Evolutionary conservation across 2,329 filamentous ascomycete genomes (phyloP).

Genomic region (Venturia nashicola): DNA sequence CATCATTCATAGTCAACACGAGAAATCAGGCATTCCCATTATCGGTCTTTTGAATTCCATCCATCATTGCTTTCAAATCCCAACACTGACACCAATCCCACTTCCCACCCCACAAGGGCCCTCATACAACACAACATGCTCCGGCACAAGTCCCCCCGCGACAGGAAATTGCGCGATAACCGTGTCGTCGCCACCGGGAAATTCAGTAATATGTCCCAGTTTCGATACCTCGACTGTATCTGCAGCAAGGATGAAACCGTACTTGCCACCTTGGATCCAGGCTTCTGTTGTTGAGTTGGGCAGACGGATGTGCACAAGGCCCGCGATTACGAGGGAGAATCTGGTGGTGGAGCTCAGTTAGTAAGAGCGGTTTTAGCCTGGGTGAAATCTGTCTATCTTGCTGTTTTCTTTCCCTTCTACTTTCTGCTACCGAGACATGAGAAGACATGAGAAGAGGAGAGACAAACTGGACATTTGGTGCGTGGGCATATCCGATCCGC

Average conservation of each 20-base stretch:
- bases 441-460: neutral
- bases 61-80: neutral
- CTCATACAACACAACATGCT: constrained; percentile 27
- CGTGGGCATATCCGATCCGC: constrained; percentile 2
- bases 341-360: neutral
- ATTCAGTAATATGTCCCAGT: constrained; percentile 30
- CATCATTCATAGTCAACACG: too few relatives aligned
- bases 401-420: neutral
- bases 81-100: constrained; percentile 7
- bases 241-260: constrained; percentile 24
- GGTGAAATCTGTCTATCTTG: neutral
- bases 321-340: constrained; percentile 10
- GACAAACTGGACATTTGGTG: constrained; percentile 9
- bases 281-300: constrained; percentile 9
- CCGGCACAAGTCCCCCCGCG: constrained; percentile 21
- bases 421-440: neutral
- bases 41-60: too few relatives aligned
- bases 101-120: constrained; percentile 24
- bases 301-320: constrained; percentile 10
- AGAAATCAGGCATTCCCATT: too few relatives aligned
- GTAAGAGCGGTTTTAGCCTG: too few relatives aligned
- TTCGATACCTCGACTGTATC: constrained; percentile 30
- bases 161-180: constrained; percentile 27
- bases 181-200: constrained; percentile 27
- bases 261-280: constrained; percentile 12